Base-by-base conservation (phyloP, 1,284 basidiomycete species). In the Hypsizygus ulmarius region DNA sequence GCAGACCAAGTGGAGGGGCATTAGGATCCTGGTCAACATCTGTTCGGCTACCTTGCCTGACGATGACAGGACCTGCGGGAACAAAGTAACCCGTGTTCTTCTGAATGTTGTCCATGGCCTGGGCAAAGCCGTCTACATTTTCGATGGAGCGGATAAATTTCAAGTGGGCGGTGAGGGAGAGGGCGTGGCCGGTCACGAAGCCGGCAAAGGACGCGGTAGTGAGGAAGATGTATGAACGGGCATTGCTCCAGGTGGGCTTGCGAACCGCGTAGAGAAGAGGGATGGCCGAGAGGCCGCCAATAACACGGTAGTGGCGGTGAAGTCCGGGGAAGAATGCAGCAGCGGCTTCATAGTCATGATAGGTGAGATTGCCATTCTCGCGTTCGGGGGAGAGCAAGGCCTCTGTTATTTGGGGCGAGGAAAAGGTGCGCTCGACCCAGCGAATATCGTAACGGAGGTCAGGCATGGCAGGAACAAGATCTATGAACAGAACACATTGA, bases 361-460 rank as follows among this genome's bases (percentile, higher is more conserved):
- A 59, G 6, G 77, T 72, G 45, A 87, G 66, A 47, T 71, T 69
- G 14, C 78, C 79, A 21, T 71, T 66, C 34, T 85, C 79, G 37
- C 78, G 70, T 56, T 86, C 78, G 37, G 82, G 82, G 7, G 69
- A 65, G 32, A 87, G 71, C 45, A 86, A 77, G 25, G 62, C 37
- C 47, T 73, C 67, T 46, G 64, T 60, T 9, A 49, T 52, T 7
- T 60, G 2, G 42, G 58, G 59, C n/a, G 60, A 59, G 27, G 51
- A 45, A 51, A 73, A 71, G 9, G 66, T 66, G 25, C 51, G 53
- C 27, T 68, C 61, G 45, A 66, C 59, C 69, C 69, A 72, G 19
- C 51, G 30, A 43, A 67, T 41, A 50, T 62, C 57, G 56, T 64
- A 63, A 10, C 36, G 34, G 30, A 61, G 51, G 11, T 39, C 25